A percentile compares a stretch with the other conserved stretches of the same genome.
These are phyloP conservation scores for Agroathelia rolfsii DNA, from an alignment of 1,284 basidiomycete genomes.

Conservation along the genomic window DNA sequence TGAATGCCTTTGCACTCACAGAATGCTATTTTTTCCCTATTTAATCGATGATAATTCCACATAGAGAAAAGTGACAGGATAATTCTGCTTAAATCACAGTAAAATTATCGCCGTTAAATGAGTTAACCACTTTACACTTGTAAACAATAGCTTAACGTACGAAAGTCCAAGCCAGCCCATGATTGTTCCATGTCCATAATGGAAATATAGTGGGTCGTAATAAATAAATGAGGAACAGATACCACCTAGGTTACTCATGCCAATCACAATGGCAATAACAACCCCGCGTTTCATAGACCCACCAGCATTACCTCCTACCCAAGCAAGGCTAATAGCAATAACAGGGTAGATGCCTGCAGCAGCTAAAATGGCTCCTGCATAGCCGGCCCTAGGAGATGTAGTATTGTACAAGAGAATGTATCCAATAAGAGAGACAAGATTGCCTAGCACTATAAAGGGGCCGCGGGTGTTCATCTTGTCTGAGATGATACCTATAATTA, in stretches of 20 bases:
- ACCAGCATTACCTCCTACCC: slow-evolving; percentile 21
- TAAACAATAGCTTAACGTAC: no score
- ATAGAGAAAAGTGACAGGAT: slow-evolving; percentile 21
- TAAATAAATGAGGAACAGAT: slow-evolving; percentile 24
- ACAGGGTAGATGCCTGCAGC: slow-evolving; percentile 21
- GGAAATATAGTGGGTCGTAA: slow-evolving; percentile 33
- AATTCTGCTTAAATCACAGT: slow-evolving; percentile 13
- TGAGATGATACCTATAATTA: slow-evolving; percentile 15
- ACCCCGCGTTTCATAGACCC: slow-evolving; percentile 20
- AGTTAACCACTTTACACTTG: no score
- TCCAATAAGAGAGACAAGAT: slow-evolving; percentile 15
- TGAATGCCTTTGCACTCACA: slow-evolving; percentile 30
- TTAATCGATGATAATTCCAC: slow-evolving; percentile 29
- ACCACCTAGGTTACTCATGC: slow-evolving; percentile 20
- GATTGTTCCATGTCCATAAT: slow-evolving; percentile 37
- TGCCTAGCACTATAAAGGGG: slow-evolving; percentile 18
- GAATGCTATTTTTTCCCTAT: slow-evolving; percentile 29
- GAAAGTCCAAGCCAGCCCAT: slow-evolving; percentile 36
- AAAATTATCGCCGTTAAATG: no score
- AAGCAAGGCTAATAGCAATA: slow-evolving; percentile 20
- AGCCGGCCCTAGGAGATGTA: slow-evolving; percentile 12
- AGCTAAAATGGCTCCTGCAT: slow-evolving; percentile 19
- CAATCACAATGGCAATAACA: slow-evolving; percentile 20
- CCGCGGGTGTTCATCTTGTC: slow-evolving; percentile 19
- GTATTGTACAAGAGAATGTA: slow-evolving; percentile 20